phyloP scores from a whole-genome alignment of 179 eudicot species.

The Heliamphora pulchella region DNA sequence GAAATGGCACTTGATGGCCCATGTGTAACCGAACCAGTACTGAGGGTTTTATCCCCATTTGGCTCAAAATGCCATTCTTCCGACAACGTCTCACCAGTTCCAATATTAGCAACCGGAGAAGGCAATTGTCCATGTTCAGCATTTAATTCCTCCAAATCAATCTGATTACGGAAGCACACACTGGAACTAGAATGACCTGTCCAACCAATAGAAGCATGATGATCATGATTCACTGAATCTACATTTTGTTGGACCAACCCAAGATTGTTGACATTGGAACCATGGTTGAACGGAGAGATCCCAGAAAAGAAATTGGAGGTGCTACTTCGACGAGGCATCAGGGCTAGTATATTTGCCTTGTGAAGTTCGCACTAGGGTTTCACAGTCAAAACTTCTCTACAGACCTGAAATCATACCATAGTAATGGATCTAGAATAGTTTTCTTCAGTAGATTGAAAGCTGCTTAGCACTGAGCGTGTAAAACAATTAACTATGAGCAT shows the following conservation, averaged over 20 bases:
- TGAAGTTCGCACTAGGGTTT: not conserved
- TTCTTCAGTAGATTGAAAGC: not conserved
- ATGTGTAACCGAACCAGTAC: too few relatives aligned
- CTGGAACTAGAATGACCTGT: not conserved
- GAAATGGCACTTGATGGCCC: not conserved
- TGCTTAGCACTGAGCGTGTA: not conserved
- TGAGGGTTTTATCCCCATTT: too few relatives aligned
- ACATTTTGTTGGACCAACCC: not conserved
- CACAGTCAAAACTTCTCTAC: not conserved
- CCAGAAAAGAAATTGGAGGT: not conserved
- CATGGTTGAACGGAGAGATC: not conserved
- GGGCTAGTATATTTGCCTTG: not conserved
- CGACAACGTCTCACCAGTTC: too few relatives aligned
- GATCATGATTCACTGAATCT: not conserved
- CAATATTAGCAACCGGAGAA: too few relatives aligned
- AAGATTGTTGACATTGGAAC: not conserved
- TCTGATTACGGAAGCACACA: not conserved
- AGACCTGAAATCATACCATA: not conserved
- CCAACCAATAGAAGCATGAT: not conserved
- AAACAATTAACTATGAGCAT: not conserved
- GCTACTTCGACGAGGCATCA: not conserved
- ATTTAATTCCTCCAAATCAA: too few relatives aligned
- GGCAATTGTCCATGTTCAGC: too few relatives aligned
- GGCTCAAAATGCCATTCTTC: too few relatives aligned
- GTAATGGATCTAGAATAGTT: not conserved